Conservation (phyloP, 2,329 filamentous ascomycete genomes). For the Colletotrichum sp. region DNA sequence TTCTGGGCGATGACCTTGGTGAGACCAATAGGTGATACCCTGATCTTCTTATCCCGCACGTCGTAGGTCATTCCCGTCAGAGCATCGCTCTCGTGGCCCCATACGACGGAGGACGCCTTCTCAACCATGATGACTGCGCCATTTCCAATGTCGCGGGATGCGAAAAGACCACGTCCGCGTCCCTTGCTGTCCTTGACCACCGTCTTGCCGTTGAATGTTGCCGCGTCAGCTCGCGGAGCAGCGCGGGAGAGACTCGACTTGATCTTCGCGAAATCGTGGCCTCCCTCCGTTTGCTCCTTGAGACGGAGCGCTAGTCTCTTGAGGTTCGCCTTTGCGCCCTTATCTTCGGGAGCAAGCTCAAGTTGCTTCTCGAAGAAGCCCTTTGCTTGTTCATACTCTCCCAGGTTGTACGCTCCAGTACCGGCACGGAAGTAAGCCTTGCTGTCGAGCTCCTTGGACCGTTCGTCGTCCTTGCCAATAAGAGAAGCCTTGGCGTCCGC, state of each 20-base stretch:
- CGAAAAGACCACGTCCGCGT: slow-evolving; percentile 42
- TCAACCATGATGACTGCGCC: slow-evolving; percentile 38
- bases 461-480: slow-evolving; percentile 4
- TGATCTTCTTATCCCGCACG: slow-evolving; percentile 30
- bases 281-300: slow-evolving; percentile 26
- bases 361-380: slow-evolving; percentile 27
- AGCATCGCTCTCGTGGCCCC: slow-evolving; percentile 32
- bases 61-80: slow-evolving; percentile 37
- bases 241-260: slow-evolving; percentile 25
- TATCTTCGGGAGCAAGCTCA: slow-evolving; percentile 27
- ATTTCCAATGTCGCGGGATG: slow-evolving; percentile 35
- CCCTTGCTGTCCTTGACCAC: slow-evolving; percentile 29
- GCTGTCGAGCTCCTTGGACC: slow-evolving; percentile 26
- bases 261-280: slow-evolving; percentile 27
- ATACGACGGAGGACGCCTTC: slow-evolving; percentile 35
- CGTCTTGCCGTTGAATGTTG: slow-evolving; percentile 30
- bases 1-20: slow-evolving; percentile 31
- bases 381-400: slow-evolving; percentile 28
- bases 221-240: slow-evolving; percentile 33
- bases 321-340: slow-evolving; percentile 23
- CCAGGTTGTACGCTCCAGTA: slow-evolving; percentile 31
- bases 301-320: slow-evolving; percentile 25
- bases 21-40: slow-evolving; percentile 34
- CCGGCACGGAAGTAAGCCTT: slow-evolving; percentile 38
- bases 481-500: slow-evolving; percentile 35